Percentiles rank a stretch among this genome's conserved stretches.
Evolutionary conservation across 305 asterid genomes (phyloP).

Genomic region (Galium porrigens): DNA sequence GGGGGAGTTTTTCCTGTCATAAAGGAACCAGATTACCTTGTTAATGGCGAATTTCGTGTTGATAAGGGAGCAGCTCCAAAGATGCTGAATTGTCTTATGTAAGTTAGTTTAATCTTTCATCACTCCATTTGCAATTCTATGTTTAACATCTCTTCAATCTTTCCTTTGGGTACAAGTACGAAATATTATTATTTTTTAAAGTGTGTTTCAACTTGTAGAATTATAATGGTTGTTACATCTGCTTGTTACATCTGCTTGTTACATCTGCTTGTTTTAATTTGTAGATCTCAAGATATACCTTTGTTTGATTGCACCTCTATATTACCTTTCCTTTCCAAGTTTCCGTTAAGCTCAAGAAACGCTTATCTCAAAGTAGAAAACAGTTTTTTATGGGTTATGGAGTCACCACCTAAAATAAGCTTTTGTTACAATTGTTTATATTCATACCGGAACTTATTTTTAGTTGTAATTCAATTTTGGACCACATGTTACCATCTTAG

Average conservation of each 20-base stretch:
- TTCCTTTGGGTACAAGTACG: background rate
- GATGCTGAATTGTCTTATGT: conserved; percentile 97
- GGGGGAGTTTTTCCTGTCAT: conserved; percentile 95
- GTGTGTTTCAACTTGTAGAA: too few relatives aligned
- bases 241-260: background rate
- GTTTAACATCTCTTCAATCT: background rate
- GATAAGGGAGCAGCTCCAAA: conserved; percentile 97
- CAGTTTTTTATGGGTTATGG: background rate
- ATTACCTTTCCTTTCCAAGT: background rate
- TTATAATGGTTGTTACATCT: background rate
- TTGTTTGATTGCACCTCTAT: background rate
- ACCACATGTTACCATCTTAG: background rate
- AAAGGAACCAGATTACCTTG: conserved; percentile 97
- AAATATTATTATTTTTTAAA: background rate
- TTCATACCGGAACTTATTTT: background rate
- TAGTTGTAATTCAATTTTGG: background rate
- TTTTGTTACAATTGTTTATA: too few relatives aligned
- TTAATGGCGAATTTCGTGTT: conserved; percentile 93
- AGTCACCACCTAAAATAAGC: background rate
- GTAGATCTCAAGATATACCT: background rate
- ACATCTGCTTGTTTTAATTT: background rate
- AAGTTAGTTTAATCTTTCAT: conserved; percentile 28
- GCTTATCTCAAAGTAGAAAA: background rate
- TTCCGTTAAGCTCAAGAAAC: background rate
- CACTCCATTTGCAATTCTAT: background rate